These are phyloP conservation scores for Nicotiana tomentosiformis DNA, from an alignment of 257 asterid genomes.

Conservation along the genomic window DNA sequence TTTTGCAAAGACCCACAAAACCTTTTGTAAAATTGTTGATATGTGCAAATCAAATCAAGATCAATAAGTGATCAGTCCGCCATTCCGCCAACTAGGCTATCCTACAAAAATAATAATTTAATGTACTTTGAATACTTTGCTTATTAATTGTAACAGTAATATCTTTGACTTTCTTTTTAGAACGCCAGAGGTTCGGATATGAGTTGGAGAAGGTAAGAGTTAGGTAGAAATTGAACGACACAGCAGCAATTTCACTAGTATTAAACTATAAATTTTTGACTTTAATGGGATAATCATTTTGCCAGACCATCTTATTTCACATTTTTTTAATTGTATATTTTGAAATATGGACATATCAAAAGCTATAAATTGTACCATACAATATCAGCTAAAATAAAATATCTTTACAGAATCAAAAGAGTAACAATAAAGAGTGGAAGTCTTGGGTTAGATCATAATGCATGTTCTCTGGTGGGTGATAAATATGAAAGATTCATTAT, in stretches of 20 bases:
- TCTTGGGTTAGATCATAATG: background rate
- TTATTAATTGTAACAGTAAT: background rate
- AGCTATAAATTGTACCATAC: background rate
- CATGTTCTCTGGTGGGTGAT: background rate
- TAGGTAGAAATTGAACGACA: background rate
- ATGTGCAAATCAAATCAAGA: background rate
- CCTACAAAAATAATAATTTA: background rate
- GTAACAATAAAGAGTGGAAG: background rate
- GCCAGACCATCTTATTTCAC: background rate
- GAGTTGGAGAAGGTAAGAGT: background rate
- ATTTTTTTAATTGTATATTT: background rate
- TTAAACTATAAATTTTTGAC: background rate
- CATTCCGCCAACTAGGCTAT: background rate
- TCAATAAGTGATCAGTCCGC: background rate
- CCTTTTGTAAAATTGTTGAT: background rate
- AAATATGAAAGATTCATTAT: background rate
- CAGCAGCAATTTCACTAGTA: background rate
- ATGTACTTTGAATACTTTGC: background rate
- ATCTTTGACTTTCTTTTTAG: background rate
- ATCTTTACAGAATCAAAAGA: background rate
- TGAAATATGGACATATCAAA: background rate
- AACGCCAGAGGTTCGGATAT: background rate
- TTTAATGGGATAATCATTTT: background rate
- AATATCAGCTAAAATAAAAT: background rate
- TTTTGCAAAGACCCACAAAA: too few species aligned